Evolutionary conservation across 208 protist species (phyloP).

Genomic region (Angomonas ambiguus): DNA sequence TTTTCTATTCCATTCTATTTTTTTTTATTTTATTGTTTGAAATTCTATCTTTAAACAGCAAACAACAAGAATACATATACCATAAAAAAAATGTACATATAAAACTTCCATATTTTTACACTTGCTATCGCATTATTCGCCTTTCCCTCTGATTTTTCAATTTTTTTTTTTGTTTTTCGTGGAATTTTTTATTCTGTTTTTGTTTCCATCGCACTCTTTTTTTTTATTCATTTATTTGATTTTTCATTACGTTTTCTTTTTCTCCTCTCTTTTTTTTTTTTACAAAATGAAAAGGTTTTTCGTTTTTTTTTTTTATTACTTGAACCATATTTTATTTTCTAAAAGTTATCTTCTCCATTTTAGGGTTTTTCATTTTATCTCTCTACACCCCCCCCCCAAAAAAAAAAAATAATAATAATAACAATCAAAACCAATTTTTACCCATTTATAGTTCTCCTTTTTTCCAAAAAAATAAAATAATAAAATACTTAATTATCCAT

Average conservation of each 20-base stretch:
- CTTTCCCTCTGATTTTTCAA: background rate
- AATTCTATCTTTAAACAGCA: too few species aligned
- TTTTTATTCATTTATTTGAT: constrained; percentile 4
- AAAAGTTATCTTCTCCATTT: background rate
- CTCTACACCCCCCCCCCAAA: background rate
- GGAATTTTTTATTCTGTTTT: background rate
- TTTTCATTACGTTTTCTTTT: background rate
- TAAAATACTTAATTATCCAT: too few species aligned
- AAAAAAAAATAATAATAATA: background rate
- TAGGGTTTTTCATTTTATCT: background rate
- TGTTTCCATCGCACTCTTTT: constrained; percentile 4
- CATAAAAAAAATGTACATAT: too few species aligned
- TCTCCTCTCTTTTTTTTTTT: background rate
- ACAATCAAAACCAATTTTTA: background rate
- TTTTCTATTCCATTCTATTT: constrained; percentile 5
- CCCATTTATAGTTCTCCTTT: too few species aligned
- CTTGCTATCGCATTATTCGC: constrained; percentile 1
- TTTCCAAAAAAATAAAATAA: too few species aligned
- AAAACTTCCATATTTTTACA: background rate
- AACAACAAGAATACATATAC: too few species aligned
- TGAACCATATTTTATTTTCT: constrained; percentile 1
- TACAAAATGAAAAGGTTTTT: constrained; percentile 3
- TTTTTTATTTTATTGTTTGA: too few species aligned
- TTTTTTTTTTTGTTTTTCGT: constrained; percentile 4
- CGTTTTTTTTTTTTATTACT: background rate